These are phyloP conservation scores for Metroxylon sagu DNA, from an alignment of 176 grass and related monocot species.

Conservation along the genomic window DNA sequence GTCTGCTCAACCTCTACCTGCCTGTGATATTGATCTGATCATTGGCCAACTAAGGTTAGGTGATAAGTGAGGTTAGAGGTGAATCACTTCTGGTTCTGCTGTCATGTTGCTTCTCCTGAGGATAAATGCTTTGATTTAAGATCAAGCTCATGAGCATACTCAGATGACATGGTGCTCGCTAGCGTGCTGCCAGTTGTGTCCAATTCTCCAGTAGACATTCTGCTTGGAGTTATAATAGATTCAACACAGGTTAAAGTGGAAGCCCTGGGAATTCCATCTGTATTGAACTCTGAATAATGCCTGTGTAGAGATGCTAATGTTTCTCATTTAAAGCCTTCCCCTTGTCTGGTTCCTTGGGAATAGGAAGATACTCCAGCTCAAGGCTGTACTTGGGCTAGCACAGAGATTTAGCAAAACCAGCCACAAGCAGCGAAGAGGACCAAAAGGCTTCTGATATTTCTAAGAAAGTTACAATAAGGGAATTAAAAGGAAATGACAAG, in stretches of 20 bases:
- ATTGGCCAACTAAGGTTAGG: too few species aligned
- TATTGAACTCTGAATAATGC: not conserved
- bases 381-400: constrained; percentile 73
- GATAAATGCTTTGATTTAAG: too few species aligned
- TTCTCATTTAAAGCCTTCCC: constrained; percentile 14
- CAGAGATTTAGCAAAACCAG: constrained; percentile 79
- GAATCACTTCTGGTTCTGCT: too few species aligned
- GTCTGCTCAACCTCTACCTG: not conserved
- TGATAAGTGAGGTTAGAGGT: too few species aligned
- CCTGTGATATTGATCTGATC: too few species aligned
- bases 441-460: constrained; percentile 63
- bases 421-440: constrained; percentile 65
- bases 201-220: too few species aligned
- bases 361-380: constrained; percentile 76
- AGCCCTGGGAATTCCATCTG: not conserved
- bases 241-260: too few species aligned
- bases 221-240: too few species aligned
- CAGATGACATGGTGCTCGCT: too few species aligned
- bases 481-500: constrained; percentile 6
- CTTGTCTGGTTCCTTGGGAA: constrained; percentile 21
- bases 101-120: too few species aligned
- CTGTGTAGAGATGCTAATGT: not conserved
- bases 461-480: constrained; percentile 49
- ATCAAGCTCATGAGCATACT: too few species aligned
- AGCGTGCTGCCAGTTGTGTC: too few species aligned